Base-by-base conservation (phyloP, 164 flowering plant species). In the Umbilicus rupestris region DNA sequence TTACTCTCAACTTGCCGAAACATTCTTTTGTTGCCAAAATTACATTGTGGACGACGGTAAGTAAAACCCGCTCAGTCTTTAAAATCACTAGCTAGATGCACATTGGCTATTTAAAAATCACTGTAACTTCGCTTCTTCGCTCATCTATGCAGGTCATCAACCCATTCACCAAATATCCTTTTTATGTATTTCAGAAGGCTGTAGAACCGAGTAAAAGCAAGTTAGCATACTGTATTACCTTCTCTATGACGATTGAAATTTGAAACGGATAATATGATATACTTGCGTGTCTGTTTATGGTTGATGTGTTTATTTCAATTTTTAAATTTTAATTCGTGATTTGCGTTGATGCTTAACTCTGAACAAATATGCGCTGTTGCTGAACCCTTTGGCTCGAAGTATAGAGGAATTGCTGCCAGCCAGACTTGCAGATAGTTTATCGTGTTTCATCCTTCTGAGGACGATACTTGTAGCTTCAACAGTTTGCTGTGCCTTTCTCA, bases 91-190 rank as follows among this genome's bases (percentile, higher is more conserved):
- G 17, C 22, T 26, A 7, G 8, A 52, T 22, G 58, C 33, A 55
- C 14, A 5, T 3, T 52, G 0, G 29, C 8, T 55, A 55, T 14
- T 26, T 11, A 2, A n/a, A 55, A 55, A 12, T 5, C 60, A 26
- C 19, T 28, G 7, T 55, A 28, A 55, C 31, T 55, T 55, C 33
- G 3, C 31, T 66, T 63, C 35, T 28, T 12, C 10, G 1, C 29
- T 45, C 31, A 49, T 26, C 24, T 3, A 20, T 28, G n/a, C 87
- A 93, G 98, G 92, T 93, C 63, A 78, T 90, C 80, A 93, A 80
- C 76, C 98, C 98, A 28, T 79, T 90, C 45, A 86, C 95, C 65
- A 93, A 93, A 83, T 92, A 91, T 88, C 93, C 93, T n/a, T n/a
- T n/a, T 85, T 74, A 45, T 26, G 33, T 31, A 39, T 31, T 62